A percentile compares a stretch with the other conserved stretches of the same genome.
phyloP scores from a whole-genome alignment of 2,329 filamentous ascomycete species.

The Cordyceps militaris region DNA sequence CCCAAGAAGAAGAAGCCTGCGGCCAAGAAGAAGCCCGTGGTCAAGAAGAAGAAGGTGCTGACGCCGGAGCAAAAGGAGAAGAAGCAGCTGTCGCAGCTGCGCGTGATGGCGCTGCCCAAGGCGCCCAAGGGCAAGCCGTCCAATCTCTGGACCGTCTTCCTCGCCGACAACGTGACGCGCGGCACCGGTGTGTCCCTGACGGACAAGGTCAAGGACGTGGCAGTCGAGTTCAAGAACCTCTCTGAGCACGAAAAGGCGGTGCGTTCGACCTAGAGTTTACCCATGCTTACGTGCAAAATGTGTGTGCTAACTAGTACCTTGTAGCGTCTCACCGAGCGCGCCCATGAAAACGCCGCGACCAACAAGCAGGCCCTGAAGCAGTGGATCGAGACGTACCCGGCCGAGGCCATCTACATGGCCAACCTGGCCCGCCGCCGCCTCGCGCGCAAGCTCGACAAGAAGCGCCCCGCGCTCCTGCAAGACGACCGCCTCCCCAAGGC shows the following conservation, averaged over 20 bases:
- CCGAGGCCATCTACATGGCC: slow-evolving; percentile 35
- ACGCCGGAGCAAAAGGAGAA: slow-evolving; percentile 33
- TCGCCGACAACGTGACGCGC: slow-evolving; percentile 24
- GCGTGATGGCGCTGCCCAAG: slow-evolving; percentile 33
- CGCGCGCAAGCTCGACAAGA: slow-evolving; percentile 26
- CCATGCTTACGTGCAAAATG: not conserved
- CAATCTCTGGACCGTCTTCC: slow-evolving; percentile 32
- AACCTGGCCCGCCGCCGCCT: slow-evolving; percentile 41
- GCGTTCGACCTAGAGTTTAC: slow-evolving; percentile 18
- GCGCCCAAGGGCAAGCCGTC: slow-evolving; percentile 30
- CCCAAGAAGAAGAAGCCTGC: slow-evolving; percentile 25
- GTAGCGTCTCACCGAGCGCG: slow-evolving; percentile 31
- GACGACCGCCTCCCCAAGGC: slow-evolving; percentile 44
- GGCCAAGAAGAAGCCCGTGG: slow-evolving; percentile 22
- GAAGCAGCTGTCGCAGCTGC: slow-evolving; percentile 29
- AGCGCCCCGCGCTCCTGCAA: slow-evolving; percentile 24
- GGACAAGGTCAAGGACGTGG: slow-evolving; percentile 21
- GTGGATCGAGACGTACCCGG: slow-evolving; percentile 41
- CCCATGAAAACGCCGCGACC: slow-evolving; percentile 32
- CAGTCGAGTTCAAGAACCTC: slow-evolving; percentile 33
- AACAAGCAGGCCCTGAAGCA: slow-evolving; percentile 35
- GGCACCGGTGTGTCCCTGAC: slow-evolving; percentile 12
- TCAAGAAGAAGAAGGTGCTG: slow-evolving; percentile 26
- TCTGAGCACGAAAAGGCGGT: slow-evolving; percentile 38
- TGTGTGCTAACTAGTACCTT: not conserved